A percentile compares a stretch with the other conserved stretches of the same genome.
Evolutionary conservation across 257 asterid genomes (phyloP).

Genomic region (Cynanchum wilfordii): DNA sequence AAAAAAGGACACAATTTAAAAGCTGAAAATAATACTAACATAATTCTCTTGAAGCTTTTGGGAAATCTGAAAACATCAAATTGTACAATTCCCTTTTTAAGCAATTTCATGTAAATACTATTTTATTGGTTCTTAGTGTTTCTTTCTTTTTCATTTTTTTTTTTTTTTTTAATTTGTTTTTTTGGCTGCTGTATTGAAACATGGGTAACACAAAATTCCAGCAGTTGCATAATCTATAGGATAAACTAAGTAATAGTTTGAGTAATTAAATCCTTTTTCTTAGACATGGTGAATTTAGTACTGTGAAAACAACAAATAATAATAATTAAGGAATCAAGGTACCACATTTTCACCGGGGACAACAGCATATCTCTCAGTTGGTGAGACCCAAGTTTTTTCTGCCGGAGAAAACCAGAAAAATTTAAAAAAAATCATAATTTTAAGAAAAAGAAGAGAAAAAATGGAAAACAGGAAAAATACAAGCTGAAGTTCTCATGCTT

Average conservation of each 20-base stretch:
- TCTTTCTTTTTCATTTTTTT: not conserved
- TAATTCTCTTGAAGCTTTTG: not conserved
- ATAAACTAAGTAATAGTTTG: not conserved
- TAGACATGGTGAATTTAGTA: not conserved
- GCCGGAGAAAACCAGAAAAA: constrained; percentile 15
- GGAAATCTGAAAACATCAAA: too few species aligned
- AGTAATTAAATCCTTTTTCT: not conserved
- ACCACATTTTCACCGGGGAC: constrained; percentile 86
- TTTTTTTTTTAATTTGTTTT: too few species aligned
- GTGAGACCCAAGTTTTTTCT: constrained; percentile 76
- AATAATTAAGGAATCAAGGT: not conserved
- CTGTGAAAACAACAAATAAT: not conserved
- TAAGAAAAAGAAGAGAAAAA: not conserved
- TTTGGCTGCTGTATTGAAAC: not conserved
- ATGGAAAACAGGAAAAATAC: not conserved
- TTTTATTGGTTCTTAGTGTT: not conserved
- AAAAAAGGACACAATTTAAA: not conserved
- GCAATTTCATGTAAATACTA: too few species aligned
- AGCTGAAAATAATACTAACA: not conserved
- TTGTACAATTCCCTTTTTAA: too few species aligned
- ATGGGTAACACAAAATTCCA: not conserved
- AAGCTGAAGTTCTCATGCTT: not conserved
- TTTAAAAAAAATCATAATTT: not conserved
- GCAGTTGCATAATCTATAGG: not conserved
- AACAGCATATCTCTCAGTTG: constrained; percentile 88